Evolutionary conservation across 192 early-diverging fungal genomes (phyloP).

Genomic region (Coemansia sp.): DNA sequence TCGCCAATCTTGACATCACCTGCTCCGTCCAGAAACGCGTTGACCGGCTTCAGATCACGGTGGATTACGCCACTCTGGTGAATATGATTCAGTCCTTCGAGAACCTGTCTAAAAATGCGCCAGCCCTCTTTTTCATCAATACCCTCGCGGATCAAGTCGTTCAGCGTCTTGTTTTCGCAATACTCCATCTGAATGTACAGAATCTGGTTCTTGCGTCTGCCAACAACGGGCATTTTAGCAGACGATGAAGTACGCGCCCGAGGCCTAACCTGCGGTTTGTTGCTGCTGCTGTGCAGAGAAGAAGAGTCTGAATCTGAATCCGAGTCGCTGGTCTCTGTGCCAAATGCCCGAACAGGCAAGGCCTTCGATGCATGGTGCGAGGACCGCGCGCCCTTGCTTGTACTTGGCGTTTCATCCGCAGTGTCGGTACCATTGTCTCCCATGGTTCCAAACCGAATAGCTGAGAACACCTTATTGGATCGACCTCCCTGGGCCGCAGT

Average conservation of each 20-base stretch:
- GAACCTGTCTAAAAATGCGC: slow-evolving; percentile 84
- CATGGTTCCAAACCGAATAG: slow-evolving; percentile 51
- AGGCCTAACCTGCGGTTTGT: not conserved
- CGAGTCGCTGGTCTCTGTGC: not conserved
- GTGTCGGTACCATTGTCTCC: slow-evolving; percentile 4
- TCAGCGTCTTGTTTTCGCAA: slow-evolving; percentile 90
- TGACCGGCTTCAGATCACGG: slow-evolving; percentile 72
- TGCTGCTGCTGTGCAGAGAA: slow-evolving; percentile 2
- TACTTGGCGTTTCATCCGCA: not conserved
- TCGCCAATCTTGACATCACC: slow-evolving; percentile 83
- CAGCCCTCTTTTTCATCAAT: slow-evolving; percentile 79
- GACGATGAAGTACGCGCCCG: not conserved
- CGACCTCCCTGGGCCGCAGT: slow-evolving; percentile 10
- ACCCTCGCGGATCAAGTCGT: slow-evolving; percentile 77
- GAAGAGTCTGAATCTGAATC: not conserved
- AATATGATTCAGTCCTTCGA: slow-evolving; percentile 88
- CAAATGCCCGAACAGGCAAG: not conserved
- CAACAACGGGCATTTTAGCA: not conserved
- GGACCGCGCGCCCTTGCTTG: not conserved
- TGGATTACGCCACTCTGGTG: slow-evolving; percentile 83
- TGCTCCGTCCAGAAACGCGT: slow-evolving; percentile 62
- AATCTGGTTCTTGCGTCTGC: slow-evolving; percentile 38
- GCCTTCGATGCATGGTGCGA: not conserved
- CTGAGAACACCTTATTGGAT: slow-evolving; percentile 35
- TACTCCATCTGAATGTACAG: slow-evolving; percentile 99